Conservation (phyloP, 768 basidiomycete genomes). For the Psilocybe cubensis region DNA sequence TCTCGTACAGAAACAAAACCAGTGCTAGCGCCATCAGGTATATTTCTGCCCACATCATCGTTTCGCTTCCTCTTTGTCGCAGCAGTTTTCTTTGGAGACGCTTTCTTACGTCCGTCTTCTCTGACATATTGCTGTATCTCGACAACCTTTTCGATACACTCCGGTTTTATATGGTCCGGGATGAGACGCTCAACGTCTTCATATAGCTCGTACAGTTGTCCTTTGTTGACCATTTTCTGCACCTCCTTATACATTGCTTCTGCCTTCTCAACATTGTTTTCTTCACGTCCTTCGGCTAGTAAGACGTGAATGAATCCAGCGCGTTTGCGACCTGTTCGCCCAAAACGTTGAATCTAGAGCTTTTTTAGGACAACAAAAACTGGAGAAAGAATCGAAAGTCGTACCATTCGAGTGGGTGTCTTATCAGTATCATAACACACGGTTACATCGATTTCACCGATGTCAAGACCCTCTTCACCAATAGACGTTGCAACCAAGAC, state of each 20-base stretch:
- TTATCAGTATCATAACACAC: conserved; percentile 97
- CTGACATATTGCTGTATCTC: conserved; percentile 77
- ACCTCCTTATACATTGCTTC: conserved; percentile 86
- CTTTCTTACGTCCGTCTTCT: conserved; percentile 44
- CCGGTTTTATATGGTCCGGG: conserved; percentile 76
- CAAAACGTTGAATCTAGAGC: conserved; percentile 90
- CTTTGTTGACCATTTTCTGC: conserved; percentile 84
- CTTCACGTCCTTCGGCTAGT: conserved; percentile 89
- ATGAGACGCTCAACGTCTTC: conserved; percentile 89
- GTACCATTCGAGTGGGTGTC: conserved; percentile 94
- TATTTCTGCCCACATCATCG: conserved; percentile 67
- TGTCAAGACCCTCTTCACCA: conserved; percentile 98
- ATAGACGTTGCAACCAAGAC: conserved; percentile 95
- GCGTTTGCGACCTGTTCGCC: conserved; percentile 92
- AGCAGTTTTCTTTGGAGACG: conserved; percentile 34
- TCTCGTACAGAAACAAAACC: conserved; percentile 75
- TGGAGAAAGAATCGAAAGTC: conserved; percentile 19
- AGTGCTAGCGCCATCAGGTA: conserved; percentile 70
- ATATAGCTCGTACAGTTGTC: conserved; percentile 88
- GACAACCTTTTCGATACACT: conserved; percentile 81
- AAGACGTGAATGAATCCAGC: conserved; percentile 90
- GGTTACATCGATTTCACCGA: conserved; percentile 96
- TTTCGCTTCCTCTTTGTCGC: conserved; percentile 70
- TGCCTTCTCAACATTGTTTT: conserved; percentile 87
- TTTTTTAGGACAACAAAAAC: background rate